phyloP scores from a whole-genome alignment of 306 rosid genomes.

The Inga oerstediana region DNA sequence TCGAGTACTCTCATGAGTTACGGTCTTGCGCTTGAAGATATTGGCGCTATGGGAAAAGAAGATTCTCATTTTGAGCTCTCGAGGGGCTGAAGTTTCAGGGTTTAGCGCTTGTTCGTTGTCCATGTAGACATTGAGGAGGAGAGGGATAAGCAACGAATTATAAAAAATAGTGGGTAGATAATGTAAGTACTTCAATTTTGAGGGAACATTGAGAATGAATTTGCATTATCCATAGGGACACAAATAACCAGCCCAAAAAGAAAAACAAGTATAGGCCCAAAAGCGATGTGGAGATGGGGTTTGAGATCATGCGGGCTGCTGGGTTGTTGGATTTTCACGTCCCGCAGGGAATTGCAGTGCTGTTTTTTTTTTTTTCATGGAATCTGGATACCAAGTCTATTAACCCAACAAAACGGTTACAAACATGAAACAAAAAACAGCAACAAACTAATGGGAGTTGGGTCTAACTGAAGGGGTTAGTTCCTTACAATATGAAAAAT shows the following conservation, averaged over 20 bases:
- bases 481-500: too few relatives aligned
- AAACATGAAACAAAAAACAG: too few relatives aligned
- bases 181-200: neutral
- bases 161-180: neutral
- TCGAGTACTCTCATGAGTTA: constrained; percentile 20
- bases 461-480: fast-evolving
- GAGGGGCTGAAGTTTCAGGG: constrained; percentile 35
- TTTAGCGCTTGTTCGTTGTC: constrained; percentile 24
- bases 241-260: neutral
- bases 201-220: neutral
- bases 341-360: too few relatives aligned
- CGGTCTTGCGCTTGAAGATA: constrained; percentile 34
- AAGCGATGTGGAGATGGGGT: too few relatives aligned
- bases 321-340: too few relatives aligned
- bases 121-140: neutral
- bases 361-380: too few relatives aligned
- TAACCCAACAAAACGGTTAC: too few relatives aligned
- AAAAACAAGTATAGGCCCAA: neutral
- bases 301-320: too few relatives aligned
- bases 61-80: constrained; percentile 39
- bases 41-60: constrained; percentile 33
- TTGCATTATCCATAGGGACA: neutral
- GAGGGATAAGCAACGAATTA: neutral
- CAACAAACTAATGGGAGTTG: too few relatives aligned
- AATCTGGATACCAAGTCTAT: too few relatives aligned